Conservation (phyloP, 331 rosid genomes). For the Rosa hybrid region DNA sequence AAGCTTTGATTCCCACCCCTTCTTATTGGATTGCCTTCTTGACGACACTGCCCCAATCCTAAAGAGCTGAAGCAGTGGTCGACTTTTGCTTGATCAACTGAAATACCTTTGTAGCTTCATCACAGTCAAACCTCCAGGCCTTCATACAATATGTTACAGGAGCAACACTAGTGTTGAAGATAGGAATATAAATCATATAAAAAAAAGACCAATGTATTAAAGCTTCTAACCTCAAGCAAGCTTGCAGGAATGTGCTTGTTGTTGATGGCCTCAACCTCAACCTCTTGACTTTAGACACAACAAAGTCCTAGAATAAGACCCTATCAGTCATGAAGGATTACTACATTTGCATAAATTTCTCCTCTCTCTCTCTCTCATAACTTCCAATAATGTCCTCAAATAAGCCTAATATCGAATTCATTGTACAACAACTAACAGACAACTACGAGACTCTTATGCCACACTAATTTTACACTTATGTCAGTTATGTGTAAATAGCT, state of each 20-base stretch:
- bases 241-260: background rate
- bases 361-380: too few relatives aligned
- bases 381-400: too few relatives aligned
- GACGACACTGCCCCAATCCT: background rate
- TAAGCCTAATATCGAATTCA: too few relatives aligned
- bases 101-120: background rate
- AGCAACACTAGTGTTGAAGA: background rate
- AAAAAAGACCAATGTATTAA: background rate
- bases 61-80: background rate
- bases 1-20: background rate
- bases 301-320: too few relatives aligned
- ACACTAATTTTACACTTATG: too few relatives aligned
- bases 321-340: too few relatives aligned
- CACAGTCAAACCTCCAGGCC: background rate
- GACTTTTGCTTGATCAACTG: background rate
- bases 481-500: too few relatives aligned
- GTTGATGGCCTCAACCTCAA: background rate
- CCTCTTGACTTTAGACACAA: too few relatives aligned
- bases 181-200: too few relatives aligned
- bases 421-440: too few relatives aligned
- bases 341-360: too few relatives aligned
- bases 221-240: background rate
- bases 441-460: too few relatives aligned
- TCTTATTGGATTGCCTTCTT: background rate
- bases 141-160: background rate